phyloP scores from a whole-genome alignment of 1,284 basidiomycete species.

The Cutaneotrichosporon sp. region DNA sequence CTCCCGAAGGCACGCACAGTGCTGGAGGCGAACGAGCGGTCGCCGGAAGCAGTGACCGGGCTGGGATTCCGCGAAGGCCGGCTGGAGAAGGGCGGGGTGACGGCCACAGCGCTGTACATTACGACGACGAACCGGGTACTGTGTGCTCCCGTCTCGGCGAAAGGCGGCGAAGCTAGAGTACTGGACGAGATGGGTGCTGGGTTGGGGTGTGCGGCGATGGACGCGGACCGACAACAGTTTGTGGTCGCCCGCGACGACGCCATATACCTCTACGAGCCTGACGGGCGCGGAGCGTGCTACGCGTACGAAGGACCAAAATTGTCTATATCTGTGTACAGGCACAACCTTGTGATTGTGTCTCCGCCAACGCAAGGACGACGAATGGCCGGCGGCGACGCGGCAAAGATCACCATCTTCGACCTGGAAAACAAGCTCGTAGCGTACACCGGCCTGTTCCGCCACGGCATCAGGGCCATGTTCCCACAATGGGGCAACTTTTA shows the following conservation, averaged over 20 bases:
- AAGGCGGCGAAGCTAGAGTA: slow-evolving; percentile 60
- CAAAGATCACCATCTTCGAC: slow-evolving; percentile 85
- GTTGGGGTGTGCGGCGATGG: slow-evolving; percentile 76
- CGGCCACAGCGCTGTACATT: slow-evolving; percentile 65
- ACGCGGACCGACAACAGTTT: slow-evolving; percentile 64
- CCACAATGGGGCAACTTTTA: slow-evolving; percentile 73
- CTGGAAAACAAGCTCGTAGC: slow-evolving; percentile 87
- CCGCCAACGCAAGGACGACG: slow-evolving; percentile 59
- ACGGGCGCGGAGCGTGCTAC: slow-evolving; percentile 77
- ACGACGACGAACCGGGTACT: slow-evolving; percentile 80
- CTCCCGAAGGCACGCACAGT: slow-evolving; percentile 74
- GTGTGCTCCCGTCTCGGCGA: slow-evolving; percentile 59
- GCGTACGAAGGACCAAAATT: slow-evolving; percentile 70
- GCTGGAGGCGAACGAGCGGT: slow-evolving; percentile 59
- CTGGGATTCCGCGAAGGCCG: slow-evolving; percentile 69
- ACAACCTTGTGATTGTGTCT: slow-evolving; percentile 83
- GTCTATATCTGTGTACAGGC: slow-evolving; percentile 61
- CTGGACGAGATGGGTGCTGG: slow-evolving; percentile 83
- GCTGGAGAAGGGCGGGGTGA: slow-evolving; percentile 6
- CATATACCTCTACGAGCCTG: slow-evolving; percentile 76
- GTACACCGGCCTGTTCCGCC: slow-evolving; percentile 69
- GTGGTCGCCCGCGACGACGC: slow-evolving; percentile 88
- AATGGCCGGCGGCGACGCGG: slow-evolving; percentile 55
- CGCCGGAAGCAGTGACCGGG: slow-evolving; percentile 79
- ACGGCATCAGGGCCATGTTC: slow-evolving; percentile 72